phyloP scores from a whole-genome alignment of 164 flowering plant species.

The Litsea cubeba region DNA sequence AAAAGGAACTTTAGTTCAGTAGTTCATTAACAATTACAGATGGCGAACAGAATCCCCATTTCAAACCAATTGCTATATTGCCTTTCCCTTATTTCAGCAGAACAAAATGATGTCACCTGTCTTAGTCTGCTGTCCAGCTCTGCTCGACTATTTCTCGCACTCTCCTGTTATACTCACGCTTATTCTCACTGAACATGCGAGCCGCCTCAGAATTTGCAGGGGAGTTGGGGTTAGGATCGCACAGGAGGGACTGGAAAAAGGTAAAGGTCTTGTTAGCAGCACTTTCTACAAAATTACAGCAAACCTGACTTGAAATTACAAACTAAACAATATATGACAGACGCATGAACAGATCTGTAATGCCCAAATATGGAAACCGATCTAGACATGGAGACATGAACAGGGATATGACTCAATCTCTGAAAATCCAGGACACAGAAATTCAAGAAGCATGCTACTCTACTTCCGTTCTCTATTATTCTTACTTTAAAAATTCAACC shows the following conservation, averaged over 20 bases:
- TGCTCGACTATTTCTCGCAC: constrained; percentile 88
- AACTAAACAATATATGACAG: no score
- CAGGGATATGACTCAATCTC: no score
- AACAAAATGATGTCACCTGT: neutral
- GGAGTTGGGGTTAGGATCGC: constrained; percentile 92
- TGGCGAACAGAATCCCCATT: neutral
- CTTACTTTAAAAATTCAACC: no score
- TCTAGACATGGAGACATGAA: no score
- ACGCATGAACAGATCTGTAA: no score
- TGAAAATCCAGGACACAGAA: no score
- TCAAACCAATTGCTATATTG: neutral
- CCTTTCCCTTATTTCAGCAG: neutral
- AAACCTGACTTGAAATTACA: no score
- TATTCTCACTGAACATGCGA: constrained; percentile 81
- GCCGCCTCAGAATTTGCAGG: constrained; percentile 96
- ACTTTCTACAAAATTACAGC: neutral
- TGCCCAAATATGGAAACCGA: no score
- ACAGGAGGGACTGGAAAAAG: constrained; percentile 65
- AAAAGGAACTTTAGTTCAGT: no score
- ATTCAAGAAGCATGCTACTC: no score
- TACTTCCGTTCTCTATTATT: no score
- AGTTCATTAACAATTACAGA: neutral
- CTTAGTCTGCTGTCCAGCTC: constrained; percentile 91
- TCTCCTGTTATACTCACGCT: constrained; percentile 79
- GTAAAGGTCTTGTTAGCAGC: neutral